Percentiles rank a stretch among this genome's conserved stretches.
Evolutionary conservation across 331 rosid genomes (phyloP).

Genomic region (Erythrophleum ivorense): DNA sequence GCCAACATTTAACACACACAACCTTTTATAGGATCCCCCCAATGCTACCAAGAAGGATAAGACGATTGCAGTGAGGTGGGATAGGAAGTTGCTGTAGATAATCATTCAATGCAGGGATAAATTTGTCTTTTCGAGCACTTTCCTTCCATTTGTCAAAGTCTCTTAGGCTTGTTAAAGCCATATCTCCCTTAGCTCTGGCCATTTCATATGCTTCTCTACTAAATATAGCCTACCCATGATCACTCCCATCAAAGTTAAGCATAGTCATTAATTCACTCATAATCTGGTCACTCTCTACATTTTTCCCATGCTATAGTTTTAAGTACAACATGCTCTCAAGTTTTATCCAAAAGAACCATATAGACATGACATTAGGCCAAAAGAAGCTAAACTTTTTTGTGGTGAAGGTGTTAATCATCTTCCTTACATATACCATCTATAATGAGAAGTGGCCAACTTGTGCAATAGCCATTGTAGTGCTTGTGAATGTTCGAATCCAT

Average conservation of each 20-base stretch:
- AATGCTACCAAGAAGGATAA: conserved; percentile 70
- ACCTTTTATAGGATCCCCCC: conserved; percentile 72
- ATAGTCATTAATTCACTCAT: conserved; percentile 76
- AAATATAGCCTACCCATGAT: conserved; percentile 78
- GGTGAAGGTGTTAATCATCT: conserved; percentile 47
- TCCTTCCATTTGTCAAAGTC: conserved; percentile 55
- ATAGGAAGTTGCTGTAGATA: conserved; percentile 43
- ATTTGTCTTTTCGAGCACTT: conserved; percentile 38
- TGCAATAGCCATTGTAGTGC: conserved; percentile 51
- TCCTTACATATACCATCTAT: conserved; percentile 73
- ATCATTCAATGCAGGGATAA: conserved; percentile 46
- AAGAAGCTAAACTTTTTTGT: conserved; percentile 51
- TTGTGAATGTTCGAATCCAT: conserved; percentile 77
- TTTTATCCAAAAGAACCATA: conserved; percentile 91
- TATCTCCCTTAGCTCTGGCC: conserved; percentile 72
- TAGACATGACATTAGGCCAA: conserved; percentile 56
- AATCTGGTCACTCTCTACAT: conserved; percentile 58
- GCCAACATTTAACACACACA: conserved; percentile 82
- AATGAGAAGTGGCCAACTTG: conserved; percentile 36
- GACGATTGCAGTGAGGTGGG: conserved; percentile 77
- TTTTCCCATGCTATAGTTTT: conserved; percentile 51
- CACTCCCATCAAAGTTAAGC: conserved; percentile 84
- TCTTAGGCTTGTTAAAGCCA: conserved; percentile 42
- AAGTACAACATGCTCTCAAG: conserved; percentile 91
- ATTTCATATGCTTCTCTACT: conserved; percentile 57